Conservation (phyloP, 2,329 filamentous ascomycete species). For the Sporothrix globosa region DNA sequence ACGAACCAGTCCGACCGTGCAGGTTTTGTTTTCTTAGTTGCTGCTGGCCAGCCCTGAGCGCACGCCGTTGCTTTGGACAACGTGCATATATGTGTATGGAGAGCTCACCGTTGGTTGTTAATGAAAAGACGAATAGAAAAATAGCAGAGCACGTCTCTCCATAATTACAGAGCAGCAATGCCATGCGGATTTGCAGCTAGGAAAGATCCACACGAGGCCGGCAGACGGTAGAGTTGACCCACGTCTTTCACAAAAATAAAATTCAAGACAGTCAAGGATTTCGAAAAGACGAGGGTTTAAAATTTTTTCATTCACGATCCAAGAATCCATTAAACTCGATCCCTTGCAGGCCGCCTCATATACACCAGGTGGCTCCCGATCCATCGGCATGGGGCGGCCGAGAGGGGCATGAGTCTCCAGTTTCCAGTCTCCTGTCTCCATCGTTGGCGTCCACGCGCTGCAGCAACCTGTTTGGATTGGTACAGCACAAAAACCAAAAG, state of each 20-base stretch:
- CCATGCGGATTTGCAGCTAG: constrained; percentile 23
- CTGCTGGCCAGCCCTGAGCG: constrained; percentile 22
- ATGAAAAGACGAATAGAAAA: neutral
- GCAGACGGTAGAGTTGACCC: neutral
- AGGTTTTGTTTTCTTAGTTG: neutral
- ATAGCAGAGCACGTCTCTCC: neutral
- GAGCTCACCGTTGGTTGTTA: neutral
- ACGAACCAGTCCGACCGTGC: neutral
- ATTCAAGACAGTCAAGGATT: neutral
- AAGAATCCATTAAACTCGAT: neutral
- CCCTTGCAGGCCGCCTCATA: neutral
- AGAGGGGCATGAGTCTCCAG: neutral
- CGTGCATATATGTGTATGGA: neutral
- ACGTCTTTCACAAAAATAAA: neutral
- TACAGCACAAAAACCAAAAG: too few species aligned
- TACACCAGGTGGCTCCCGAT: neutral
- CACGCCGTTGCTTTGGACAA: neutral
- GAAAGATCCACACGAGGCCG: constrained; percentile 18
- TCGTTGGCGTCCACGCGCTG: neutral
- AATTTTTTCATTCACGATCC: constrained; percentile 19
- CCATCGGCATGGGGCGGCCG: constrained; percentile 3
- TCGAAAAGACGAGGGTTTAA: neutral
- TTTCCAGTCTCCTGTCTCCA: neutral
- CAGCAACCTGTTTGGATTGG: neutral
- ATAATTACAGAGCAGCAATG: neutral